Evolutionary conservation across 257 asterid genomes (phyloP), one percentile per base, ranked within the genome.

Genomic region (Scutellaria galericulata): DNA sequence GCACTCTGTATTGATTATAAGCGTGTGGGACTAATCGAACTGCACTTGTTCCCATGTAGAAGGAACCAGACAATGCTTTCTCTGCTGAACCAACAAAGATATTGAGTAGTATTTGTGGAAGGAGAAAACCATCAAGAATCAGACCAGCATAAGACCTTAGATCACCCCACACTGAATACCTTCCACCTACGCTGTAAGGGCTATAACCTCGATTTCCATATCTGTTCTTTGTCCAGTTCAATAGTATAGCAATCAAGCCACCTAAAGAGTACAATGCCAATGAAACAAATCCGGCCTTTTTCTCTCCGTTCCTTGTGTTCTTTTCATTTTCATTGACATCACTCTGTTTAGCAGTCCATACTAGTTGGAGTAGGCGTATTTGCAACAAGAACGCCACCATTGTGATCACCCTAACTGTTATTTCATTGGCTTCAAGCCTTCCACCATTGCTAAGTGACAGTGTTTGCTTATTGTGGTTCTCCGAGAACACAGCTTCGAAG

Each of bases 71-170:
- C 71, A 89, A 70, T 0, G 87, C 86, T 22, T 71, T 87, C 71
- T 82, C 82, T 2, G 56, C 59, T 2, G 90, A 88, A 2, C 82
- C 83, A 7, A 72, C 57, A 27, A 91, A 71, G 1, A 78, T 18
- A 72, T 86, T 89, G 78, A 87, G 77, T 7, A 87, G 11, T 65
- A 91, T 76, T 72, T 89, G 97, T 46, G 97, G 97, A 15, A 91
- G 66, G 6, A 89, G 89, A 71, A 87, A 87, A 14, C 93, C 89
- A 53, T 91, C 97, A 40, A 91, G 86, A 76, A 87, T 72, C 68
- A 87, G 57, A 48, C 95, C 96, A 7, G 50, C 88, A 59, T 86
- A 91, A n/a, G 96, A 86, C 76, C 90, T 87, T 22, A 89, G 71
- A 68, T 79, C 86, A 3, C 78, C 82, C 87, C 86, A 83, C 2